Evolutionary conservation across 345 rosid genomes (phyloP).

Genomic region (Linum trigynum): DNA sequence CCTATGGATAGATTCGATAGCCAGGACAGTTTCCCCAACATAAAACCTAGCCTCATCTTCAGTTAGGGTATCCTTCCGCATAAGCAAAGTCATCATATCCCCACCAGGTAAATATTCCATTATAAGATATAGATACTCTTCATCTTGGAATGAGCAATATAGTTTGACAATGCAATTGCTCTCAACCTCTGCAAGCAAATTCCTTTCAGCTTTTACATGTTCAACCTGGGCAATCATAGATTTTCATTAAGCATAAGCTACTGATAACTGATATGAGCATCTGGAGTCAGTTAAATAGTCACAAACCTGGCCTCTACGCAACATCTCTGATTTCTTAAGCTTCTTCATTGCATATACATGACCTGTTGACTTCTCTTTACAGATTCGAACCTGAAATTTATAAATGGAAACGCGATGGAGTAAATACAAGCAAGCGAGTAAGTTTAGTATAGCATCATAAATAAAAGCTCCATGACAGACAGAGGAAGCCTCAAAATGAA

Average conservation of each 20-base stretch:
- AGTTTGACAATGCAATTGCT: slow-evolving; percentile 62
- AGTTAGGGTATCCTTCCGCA: slow-evolving; percentile 57
- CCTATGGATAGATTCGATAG: slow-evolving; percentile 62
- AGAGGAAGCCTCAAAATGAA: neutral
- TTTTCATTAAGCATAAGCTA: neutral
- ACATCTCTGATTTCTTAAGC: slow-evolving; percentile 11
- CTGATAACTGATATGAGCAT: neutral
- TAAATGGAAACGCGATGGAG: neutral
- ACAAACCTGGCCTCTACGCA: slow-evolving; percentile 8
- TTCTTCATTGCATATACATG: slow-evolving; percentile 11
- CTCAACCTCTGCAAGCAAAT: slow-evolving; percentile 67
- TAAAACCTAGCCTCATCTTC: slow-evolving; percentile 63
- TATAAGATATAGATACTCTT: slow-evolving; percentile 51
- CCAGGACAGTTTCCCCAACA: slow-evolving; percentile 62
- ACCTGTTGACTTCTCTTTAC: slow-evolving; percentile 38
- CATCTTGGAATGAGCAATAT: slow-evolving; percentile 65
- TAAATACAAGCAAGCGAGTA: neutral
- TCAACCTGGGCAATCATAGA: slow-evolving; percentile 35
- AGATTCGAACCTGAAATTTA: slow-evolving; percentile 36
- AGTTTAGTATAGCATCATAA: neutral
- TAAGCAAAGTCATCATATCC: slow-evolving; percentile 65
- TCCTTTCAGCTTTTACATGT: slow-evolving; percentile 66
- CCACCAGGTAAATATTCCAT: slow-evolving; percentile 78
- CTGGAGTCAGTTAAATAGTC: neutral
- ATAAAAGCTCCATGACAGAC: neutral